Percentiles rank a stretch among this genome's conserved stretches.
Conservation (phyloP, 2,329 filamentous ascomycete species). For the Phoma herbarum region DNA sequence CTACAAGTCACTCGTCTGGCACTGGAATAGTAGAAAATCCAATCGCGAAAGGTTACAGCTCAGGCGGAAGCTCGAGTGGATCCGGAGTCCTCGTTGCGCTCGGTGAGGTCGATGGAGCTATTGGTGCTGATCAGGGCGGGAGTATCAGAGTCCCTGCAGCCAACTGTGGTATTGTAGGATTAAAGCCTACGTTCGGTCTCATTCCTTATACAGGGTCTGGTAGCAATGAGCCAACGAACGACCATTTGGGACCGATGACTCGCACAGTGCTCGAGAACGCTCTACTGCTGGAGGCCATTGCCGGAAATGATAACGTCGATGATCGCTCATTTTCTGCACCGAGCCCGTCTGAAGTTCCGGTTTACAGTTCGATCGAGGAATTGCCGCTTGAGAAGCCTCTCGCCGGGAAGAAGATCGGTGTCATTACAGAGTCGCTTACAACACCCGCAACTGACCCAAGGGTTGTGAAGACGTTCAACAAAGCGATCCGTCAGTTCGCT, state of each 20-base stretch:
- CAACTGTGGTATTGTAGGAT: constrained; percentile 42
- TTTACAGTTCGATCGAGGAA: constrained; percentile 36
- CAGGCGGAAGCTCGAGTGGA: constrained; percentile 61
- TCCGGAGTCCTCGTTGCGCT: constrained; percentile 58
- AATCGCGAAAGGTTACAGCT: constrained; percentile 55
- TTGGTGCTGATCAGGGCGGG: constrained; percentile 61
- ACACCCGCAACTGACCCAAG: constrained; percentile 49
- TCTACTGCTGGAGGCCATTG: constrained; percentile 37
- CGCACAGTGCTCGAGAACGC: constrained; percentile 36
- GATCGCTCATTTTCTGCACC: constrained; percentile 39
- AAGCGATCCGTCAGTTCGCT: constrained; percentile 52
- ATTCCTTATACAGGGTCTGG: constrained; percentile 61
- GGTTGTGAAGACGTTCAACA: constrained; percentile 49
- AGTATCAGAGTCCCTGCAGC: constrained; percentile 58
- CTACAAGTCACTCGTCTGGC: constrained; percentile 42
- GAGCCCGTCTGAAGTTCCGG: constrained; percentile 32
- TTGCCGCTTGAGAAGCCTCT: constrained; percentile 31
- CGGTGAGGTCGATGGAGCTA: constrained; percentile 56
- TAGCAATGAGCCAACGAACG: constrained; percentile 49
- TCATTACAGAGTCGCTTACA: constrained; percentile 42
- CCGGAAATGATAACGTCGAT: constrained; percentile 43
- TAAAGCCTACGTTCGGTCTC: constrained; percentile 58
- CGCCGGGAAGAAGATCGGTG: constrained; percentile 39
- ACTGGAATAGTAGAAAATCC: constrained; percentile 61
- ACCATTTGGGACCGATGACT: constrained; percentile 53